These are phyloP conservation scores for Botryotinia globosa DNA, from an alignment of 2,329 filamentous ascomycete species.

Conservation along the genomic window DNA sequence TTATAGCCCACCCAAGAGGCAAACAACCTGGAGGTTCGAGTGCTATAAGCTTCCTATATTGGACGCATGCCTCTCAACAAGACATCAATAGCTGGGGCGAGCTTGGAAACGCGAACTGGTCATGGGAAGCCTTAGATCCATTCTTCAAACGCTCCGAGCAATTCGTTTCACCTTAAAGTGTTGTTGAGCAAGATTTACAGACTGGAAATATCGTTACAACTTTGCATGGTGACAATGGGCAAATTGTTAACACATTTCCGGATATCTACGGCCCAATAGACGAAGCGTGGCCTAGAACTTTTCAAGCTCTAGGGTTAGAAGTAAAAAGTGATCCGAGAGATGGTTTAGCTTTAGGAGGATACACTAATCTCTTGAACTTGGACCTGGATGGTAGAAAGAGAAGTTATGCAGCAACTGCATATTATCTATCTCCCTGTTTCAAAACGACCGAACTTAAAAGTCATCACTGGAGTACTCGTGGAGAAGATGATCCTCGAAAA, in stretches of 20 bases:
- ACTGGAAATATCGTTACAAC: constrained; percentile 43
- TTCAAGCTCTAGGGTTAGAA: not conserved
- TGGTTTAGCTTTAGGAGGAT: constrained; percentile 3
- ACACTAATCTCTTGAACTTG: constrained; percentile 48
- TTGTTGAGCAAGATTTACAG: constrained; percentile 5
- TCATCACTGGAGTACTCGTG: constrained; percentile 82
- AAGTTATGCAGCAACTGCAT: constrained; percentile 29
- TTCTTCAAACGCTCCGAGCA: constrained; percentile 40
- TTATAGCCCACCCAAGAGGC: constrained; percentile 33
- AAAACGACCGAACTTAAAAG: constrained; percentile 60
- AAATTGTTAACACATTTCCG: not conserved
- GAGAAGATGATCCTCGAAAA: constrained; percentile 54
- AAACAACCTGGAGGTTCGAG: constrained; percentile 39
- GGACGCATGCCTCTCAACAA: constrained; percentile 25
- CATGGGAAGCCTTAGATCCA: constrained; percentile 39
- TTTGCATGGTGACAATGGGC: constrained; percentile 43
- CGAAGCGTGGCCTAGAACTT: constrained; percentile 2
- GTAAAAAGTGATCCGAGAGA: constrained; percentile 4
- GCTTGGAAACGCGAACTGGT: constrained; percentile 16
- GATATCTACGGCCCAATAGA: not conserved
- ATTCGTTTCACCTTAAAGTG: not conserved
- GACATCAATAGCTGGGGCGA: constrained; percentile 43
- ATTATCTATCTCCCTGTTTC: constrained; percentile 26
- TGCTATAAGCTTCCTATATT: constrained; percentile 40
- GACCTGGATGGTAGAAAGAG: constrained; percentile 21